Evolutionary conservation across 1,284 basidiomycete genomes (phyloP).

Genomic region (Vanrija humicola): DNA sequence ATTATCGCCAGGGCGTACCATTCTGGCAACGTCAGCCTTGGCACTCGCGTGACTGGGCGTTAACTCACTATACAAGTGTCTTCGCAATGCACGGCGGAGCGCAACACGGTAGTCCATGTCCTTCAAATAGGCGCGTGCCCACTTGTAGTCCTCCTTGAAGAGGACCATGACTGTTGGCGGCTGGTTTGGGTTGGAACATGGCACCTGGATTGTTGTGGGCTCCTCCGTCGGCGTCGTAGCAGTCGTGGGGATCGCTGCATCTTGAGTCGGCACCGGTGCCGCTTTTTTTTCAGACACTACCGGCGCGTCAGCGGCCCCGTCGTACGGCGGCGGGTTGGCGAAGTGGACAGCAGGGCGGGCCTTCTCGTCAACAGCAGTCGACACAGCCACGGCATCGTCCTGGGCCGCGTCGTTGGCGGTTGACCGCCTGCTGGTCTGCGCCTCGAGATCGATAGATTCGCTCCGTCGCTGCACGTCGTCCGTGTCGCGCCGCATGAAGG

Average conservation of each 20-base stretch:
- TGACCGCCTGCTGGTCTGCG: no score
- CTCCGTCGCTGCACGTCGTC: no score
- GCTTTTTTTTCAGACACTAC: not conserved
- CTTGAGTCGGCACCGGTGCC: not conserved
- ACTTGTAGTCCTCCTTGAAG: slow-evolving; percentile 26
- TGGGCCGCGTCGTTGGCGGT: no score
- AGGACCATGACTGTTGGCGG: slow-evolving; percentile 9
- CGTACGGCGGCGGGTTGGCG: slow-evolving; percentile 1
- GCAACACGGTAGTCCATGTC: slow-evolving; percentile 29
- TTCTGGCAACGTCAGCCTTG: slow-evolving; percentile 22
- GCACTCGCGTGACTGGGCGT: no score
- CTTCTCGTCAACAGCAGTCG: no score
- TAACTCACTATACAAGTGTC: slow-evolving; percentile 35
- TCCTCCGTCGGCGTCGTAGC: not conserved
- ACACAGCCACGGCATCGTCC: no score
- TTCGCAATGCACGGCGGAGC: slow-evolving; percentile 15
- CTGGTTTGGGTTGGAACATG: no score
- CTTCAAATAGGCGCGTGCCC: slow-evolving; percentile 22
- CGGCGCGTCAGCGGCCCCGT: not conserved
- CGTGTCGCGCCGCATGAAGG: no score
- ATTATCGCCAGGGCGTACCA: slow-evolving; percentile 41
- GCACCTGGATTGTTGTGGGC: no score
- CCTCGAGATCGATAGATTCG: no score
- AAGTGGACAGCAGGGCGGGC: no score
- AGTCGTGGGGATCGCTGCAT: not conserved